Base-by-base conservation (phyloP, 164 flowering plant species). In the Warburgia ugandensis region DNA sequence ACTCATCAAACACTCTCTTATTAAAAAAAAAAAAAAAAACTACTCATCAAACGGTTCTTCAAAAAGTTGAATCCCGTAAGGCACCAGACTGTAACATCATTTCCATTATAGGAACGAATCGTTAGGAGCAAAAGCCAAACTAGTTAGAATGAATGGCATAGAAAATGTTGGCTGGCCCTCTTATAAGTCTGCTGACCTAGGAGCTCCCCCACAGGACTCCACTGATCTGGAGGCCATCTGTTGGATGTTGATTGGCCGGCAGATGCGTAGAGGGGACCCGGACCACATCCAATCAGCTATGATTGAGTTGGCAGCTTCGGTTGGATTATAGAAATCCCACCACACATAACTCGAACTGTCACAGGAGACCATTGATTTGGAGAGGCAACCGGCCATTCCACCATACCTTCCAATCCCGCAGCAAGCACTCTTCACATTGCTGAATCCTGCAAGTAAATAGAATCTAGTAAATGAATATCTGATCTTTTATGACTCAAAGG, bases 301-400 rank as follows among this genome's bases (percentile, higher is more conserved):
- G 59, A 80, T 54, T 11, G 77, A 41, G 66, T 81, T 78, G 28
- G 73, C 78, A 7, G 73, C 70, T 45, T 53, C 48, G 3, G 85
- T 77, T 0, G 89, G 92, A 63, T 78, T 78, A 63, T 81, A 75
- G n/a, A 79, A 61, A 48, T 86, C 89, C 89, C 92, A 84, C 86
- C 91, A 86, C 5, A 81, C 66, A 50, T 74, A 68, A 10, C 42
- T 45, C 30, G 73, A 70, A 29, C 63, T 26, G 8, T 62, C 56
- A 0, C 49, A 25, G 59, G 91, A 86, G 5, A 80, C 75, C 67
- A 69, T 65, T n/a, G 62, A 77, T 25, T 30, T 29, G 5, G 77
- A 60, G 0, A 73, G 35, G 49, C 95, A 81, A 38, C 95, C 84
- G 2, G 56, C 61, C 70, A 32, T 61, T 4, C 68, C 81, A 19